Conservation (phyloP, 208 protist species). For the Trypanosoma scelopori region DNA sequence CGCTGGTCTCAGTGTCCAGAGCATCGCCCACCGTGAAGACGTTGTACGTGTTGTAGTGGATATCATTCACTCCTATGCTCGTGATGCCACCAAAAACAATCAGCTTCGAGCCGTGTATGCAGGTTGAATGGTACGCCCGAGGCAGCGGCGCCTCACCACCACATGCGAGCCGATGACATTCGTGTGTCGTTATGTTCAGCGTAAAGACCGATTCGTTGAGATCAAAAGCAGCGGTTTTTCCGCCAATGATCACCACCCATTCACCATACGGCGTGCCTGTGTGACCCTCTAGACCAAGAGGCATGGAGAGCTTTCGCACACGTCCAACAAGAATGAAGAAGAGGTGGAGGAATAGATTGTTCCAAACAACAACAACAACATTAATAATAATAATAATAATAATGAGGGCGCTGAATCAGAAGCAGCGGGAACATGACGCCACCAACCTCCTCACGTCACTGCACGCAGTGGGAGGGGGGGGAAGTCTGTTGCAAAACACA, state of each 20-base stretch:
- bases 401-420: slow-evolving; percentile 6
- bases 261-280: slow-evolving; percentile 26
- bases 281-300: slow-evolving; percentile 25
- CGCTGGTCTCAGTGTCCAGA: slow-evolving; percentile 1
- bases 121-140: slow-evolving; percentile 24
- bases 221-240: slow-evolving; percentile 18
- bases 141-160: slow-evolving; percentile 8
- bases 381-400: slow-evolving; percentile 10
- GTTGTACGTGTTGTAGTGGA: slow-evolving; percentile 30
- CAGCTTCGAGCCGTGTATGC: slow-evolving; percentile 13
- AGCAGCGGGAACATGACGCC: slow-evolving; percentile 8
- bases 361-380: not conserved
- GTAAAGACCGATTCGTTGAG: slow-evolving; percentile 19
- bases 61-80: slow-evolving; percentile 23
- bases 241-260: slow-evolving; percentile 21
- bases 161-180: slow-evolving; percentile 12
- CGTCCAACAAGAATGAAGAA: not conserved
- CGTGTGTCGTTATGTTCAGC: slow-evolving; percentile 4
- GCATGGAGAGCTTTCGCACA: not conserved
- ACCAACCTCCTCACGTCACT: slow-evolving; percentile 14
- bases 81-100: slow-evolving; percentile 25
- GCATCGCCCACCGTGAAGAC: slow-evolving; percentile 19
- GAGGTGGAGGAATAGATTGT: slow-evolving; percentile 3
- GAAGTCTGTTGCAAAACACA: too few relatives aligned
- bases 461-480: not conserved